These are phyloP conservation scores for Sclerospora graminicola DNA, from an alignment of 352 stramenopile species.

Conservation along the genomic window DNA sequence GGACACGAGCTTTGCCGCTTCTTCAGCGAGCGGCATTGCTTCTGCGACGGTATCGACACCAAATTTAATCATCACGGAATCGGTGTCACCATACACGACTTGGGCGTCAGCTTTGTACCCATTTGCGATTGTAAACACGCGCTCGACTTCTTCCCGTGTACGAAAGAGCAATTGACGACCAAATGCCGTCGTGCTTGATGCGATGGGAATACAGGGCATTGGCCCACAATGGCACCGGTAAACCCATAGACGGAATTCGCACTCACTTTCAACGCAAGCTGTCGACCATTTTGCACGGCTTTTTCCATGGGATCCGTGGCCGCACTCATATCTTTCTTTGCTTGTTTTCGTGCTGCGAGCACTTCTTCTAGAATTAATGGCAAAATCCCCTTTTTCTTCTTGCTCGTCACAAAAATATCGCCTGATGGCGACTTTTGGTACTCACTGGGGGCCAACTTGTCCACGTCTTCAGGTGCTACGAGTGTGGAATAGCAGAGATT, in stretches of 20 bases:
- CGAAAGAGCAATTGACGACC: constrained; percentile 95
- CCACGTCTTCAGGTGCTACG: constrained; percentile 63
- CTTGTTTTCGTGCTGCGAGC: constrained; percentile 93
- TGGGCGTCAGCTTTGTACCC: constrained; percentile 92
- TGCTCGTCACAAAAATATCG: constrained; percentile 92
- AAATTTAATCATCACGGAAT: constrained; percentile 99
- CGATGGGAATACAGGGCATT: constrained; percentile 98
- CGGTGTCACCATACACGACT: constrained; percentile 99
- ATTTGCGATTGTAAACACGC: constrained; percentile 90
- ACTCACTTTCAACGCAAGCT: constrained; percentile 94
- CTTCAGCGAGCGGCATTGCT: constrained; percentile 95
- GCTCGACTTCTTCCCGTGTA: constrained; percentile 95
- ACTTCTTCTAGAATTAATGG: constrained; percentile 98
- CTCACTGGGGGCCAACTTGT: constrained; percentile 47
- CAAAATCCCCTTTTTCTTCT: constrained; percentile 96
- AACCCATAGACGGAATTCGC: constrained; percentile 99
- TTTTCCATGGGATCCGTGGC: constrained; percentile 98
- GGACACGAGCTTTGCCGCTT: constrained; percentile 93
- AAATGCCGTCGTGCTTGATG: constrained; percentile 96
- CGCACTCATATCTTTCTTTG: constrained; percentile 99
- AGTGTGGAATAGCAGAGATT: constrained; percentile 99
- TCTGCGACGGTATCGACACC: constrained; percentile 92
- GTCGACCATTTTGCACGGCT: constrained; percentile 98
- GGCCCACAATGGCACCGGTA: constrained; percentile 96
- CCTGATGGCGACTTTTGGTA: constrained; percentile 93